Evolutionary conservation across 352 stramenopile genomes (phyloP), one percentile per base, ranked within the genome.

Genomic region (Phytophthora cryptogea): DNA sequence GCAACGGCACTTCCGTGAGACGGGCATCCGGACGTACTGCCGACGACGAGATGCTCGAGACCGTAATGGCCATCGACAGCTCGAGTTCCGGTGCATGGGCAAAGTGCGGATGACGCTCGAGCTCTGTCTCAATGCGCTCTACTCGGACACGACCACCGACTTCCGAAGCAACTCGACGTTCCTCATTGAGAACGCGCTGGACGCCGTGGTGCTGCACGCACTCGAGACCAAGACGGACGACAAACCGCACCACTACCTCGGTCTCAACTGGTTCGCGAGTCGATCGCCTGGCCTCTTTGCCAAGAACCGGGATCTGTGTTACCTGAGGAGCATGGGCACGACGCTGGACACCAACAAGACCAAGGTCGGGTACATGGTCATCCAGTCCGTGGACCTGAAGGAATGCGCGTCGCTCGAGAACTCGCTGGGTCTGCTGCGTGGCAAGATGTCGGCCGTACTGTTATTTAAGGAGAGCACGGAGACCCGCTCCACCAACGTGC

Each of bases 11-110:
- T 89, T 86, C 41, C 78, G 78, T 46, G 81, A 85, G 42, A 82
- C 75, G 13, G 79, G 81, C 42, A 80, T 88, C 40, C 77, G 77
- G 43, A 84, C 75, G 14, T 89, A 87, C 66, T 83, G 53, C 59
- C 59, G 70, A 50, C 71, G 72, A 43, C 52, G 70, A 32, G 74
- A 83, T 44, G 58, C 46, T 17, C 64, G 63, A 13, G 65, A 87
- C 46, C 60, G 56, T 28, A 70, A 62, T 30, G 60, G 60, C 47
- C 51, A 75, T 20, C 72, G 72, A 36, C 56, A 68, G 16, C 45
- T 84, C 50, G 76, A 90, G 44, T 89, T 90, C 66, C 76, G 78
- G 43, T 89, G 81, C 66, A 78, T 89, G 66, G 75, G 76, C 56
- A 75, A 80, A 36, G 70, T 80, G 16, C 44, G 68, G 28, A 73